Evolutionary conservation across 495 filamentous ascomycete species (phyloP).

Genomic region (Umbilicaria muhlenbergii): DNA sequence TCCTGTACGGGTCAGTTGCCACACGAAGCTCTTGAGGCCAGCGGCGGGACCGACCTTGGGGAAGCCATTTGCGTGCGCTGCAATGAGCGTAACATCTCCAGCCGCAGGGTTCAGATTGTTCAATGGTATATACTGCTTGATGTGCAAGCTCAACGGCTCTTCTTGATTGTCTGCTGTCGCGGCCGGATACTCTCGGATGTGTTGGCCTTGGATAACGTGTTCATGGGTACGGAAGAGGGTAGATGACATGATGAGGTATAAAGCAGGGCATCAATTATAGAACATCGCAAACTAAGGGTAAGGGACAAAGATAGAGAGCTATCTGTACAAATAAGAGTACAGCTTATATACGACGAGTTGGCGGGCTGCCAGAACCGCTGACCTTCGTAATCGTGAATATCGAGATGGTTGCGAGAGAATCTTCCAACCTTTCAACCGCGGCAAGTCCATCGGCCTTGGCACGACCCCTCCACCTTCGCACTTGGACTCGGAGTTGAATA

Average conservation of each 20-base stretch:
- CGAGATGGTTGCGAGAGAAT: too few species aligned
- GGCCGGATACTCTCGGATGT: conserved; percentile 37
- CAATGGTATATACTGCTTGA: conserved; percentile 51
- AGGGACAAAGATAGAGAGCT: too few species aligned
- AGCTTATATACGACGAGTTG: too few species aligned
- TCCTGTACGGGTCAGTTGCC: conserved; percentile 25
- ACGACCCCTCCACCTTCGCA: too few species aligned
- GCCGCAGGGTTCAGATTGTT: conserved; percentile 32
- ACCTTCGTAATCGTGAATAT: too few species aligned
- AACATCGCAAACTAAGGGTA: not conserved
- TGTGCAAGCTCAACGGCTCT: conserved; percentile 29
- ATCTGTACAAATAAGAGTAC: too few species aligned
- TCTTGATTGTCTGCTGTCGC: conserved; percentile 32
- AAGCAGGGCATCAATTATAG: not conserved
- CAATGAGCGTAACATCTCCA: conserved; percentile 51
- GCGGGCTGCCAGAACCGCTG: too few species aligned
- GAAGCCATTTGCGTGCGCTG: conserved; percentile 47
- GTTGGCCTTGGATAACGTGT: conserved; percentile 33
- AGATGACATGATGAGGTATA: not conserved
- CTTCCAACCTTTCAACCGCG: too few species aligned
- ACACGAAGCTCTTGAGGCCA: too few species aligned
- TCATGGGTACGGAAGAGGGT: conserved; percentile 18
- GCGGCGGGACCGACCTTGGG: not conserved
- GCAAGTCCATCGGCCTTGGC: too few species aligned
- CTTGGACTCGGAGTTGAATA: too few species aligned